Conservation (phyloP, 768 basidiomycete genomes). For the Leccinum imitatum region DNA sequence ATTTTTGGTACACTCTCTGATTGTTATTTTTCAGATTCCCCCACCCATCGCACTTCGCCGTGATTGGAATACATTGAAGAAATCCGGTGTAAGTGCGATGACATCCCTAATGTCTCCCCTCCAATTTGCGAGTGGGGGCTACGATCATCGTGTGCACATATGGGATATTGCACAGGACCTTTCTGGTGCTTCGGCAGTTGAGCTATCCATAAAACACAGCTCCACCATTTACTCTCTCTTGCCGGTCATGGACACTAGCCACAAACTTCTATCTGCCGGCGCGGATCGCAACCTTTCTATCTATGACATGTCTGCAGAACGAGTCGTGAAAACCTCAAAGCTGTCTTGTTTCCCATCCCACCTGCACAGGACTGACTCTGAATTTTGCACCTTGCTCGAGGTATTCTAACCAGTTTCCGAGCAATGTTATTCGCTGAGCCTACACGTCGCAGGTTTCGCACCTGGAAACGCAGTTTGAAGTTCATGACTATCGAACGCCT, state of each 20-base stretch:
- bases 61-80: constrained; percentile 37
- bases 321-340: constrained; percentile 37
- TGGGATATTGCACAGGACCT: constrained; percentile 42
- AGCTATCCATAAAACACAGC: constrained; percentile 42
- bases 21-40: constrained; percentile 5
- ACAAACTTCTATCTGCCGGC: constrained; percentile 47
- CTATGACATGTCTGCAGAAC: constrained; percentile 48
- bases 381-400: constrained; percentile 45
- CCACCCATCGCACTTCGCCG: constrained; percentile 19
- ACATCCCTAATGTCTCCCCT: constrained; percentile 40
- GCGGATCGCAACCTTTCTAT: constrained; percentile 47
- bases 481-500: constrained; percentile 46
- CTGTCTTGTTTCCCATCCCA: constrained; percentile 46
- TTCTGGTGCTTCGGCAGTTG: constrained; percentile 29
- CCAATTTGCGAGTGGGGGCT: constrained; percentile 49
- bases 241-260: constrained; percentile 42
- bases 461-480: constrained; percentile 51
- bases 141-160: constrained; percentile 48
- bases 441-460: constrained; percentile 40
- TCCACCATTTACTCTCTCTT: constrained; percentile 45
- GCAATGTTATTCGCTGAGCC: not conserved
- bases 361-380: constrained; percentile 37
- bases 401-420: constrained; percentile 25
- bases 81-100: constrained; percentile 43
- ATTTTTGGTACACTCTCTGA: constrained; percentile 5